phyloP scores from a whole-genome alignment of 352 stramenopile genomes.

The Pythium chondricola region DNA sequence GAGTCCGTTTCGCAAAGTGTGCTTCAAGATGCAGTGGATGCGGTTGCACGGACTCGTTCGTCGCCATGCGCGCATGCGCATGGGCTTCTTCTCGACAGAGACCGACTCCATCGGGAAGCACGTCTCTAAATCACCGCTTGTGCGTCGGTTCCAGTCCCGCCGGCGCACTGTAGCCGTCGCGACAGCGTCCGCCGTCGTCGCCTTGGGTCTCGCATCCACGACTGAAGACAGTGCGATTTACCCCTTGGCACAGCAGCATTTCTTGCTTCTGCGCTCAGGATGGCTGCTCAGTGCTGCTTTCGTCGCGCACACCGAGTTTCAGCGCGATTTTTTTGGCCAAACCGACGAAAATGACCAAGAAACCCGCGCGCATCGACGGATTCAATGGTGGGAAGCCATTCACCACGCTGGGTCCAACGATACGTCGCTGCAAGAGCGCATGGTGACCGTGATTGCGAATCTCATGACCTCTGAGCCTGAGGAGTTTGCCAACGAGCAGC shows the following conservation, averaged over 20 bases:
- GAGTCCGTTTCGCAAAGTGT: too few species aligned
- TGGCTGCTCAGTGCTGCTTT: conserved; percentile 25
- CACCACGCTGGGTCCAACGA: neutral
- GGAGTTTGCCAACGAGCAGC: conserved; percentile 7
- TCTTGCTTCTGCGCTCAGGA: conserved; percentile 20
- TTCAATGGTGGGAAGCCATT: conserved; percentile 23
- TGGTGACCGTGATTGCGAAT: conserved; percentile 11
- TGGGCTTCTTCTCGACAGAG: too few species aligned
- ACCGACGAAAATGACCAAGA: neutral
- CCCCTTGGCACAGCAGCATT: conserved; percentile 1
- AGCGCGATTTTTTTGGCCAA: conserved; percentile 12
- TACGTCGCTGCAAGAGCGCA: conserved; percentile 1
- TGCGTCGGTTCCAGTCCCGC: neutral
- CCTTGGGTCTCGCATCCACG: neutral
- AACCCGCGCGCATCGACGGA: neutral
- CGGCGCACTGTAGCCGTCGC: conserved; percentile 5
- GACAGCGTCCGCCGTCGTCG: neutral
- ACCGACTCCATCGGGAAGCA: too few species aligned
- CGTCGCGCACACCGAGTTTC: conserved; percentile 16
- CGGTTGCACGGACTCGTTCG: too few species aligned
- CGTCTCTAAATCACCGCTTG: neutral
- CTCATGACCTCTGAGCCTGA: conserved; percentile 6
- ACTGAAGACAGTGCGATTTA: neutral
- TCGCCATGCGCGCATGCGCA: too few species aligned
- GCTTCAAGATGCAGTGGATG: too few species aligned